Base-by-base conservation (phyloP, 352 stramenopile species). In the Phytophthora meadii region DNA sequence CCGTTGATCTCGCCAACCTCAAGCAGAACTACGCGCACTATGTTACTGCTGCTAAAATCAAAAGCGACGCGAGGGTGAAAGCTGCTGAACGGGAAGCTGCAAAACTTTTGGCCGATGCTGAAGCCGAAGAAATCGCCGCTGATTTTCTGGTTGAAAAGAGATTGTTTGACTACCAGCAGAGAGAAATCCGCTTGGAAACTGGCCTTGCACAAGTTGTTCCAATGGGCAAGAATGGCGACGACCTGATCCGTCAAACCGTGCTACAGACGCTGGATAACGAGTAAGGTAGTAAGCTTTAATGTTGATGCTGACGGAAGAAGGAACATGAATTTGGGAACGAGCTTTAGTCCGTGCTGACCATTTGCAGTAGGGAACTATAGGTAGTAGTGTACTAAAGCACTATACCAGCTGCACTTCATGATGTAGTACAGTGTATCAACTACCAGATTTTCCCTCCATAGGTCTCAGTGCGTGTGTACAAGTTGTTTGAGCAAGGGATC, bases 221-320 rank as follows among this genome's bases (percentile, higher is more conserved):
- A 8, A 72, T 93, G 61, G 79, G 87, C 66, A 90, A 93, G 65
- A 89, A 88, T 52, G 87, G 84, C 32, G 83, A 92, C 56, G 87
- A 88, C 12, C 63, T 93, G 41, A 92, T 95, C 25, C 81, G 82
- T 40, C 72, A 85, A 46, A 79, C 77, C 2, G 67, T 89, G 27
- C 65, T 88, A 15, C 76, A 87, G 61, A 87, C 69, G 12, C 49
- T 83, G 5, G 68, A 83, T 24, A 54, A 46, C 51, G n/a, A n/a
- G n/a, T n/a, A n/a, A 72, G 54, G 41, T 57, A 57, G 25, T 67
- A 51, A 48, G 28, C 27, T 30, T 1, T 7, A 30, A 4, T 30
- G 4, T 30, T 30, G 4, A 30, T 7, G 27, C 27, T 30, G 27
- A 30, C 5, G 11, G 8, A 34, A 34, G 28, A 34, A 34, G 10